Base-by-base conservation (phyloP, 1,139 yeast species). In the Hemisphaericaspora xylofermentans region DNA sequence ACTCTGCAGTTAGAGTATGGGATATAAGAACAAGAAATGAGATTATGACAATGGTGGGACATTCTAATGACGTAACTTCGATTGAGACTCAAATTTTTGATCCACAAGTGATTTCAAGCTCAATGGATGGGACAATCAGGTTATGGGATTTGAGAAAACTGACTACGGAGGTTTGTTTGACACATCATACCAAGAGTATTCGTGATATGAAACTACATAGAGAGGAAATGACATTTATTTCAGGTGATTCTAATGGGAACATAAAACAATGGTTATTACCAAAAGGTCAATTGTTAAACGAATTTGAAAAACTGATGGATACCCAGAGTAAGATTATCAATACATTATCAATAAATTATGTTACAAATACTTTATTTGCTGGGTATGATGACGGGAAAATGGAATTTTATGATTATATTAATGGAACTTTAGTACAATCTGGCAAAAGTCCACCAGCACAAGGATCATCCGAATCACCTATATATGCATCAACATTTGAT, bases 1-100 rank as follows among this genome's bases (percentile, higher is more conserved):
- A 94, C 60, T 76, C 91, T 5, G 86, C 86, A 0, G 84, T 91
- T 0, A 68, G 95, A 43, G 84, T 88, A 3, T 94, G 99, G 99
- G 99, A 94, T 61, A 83, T 93, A 44, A 72, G 98, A 44, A 79
- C 95, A 0, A 70, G 94, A 41, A 66, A 77, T 2, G 84, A 91
- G 14, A 82, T 87, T 0, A 84, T 84, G 74, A 85, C 85, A 0
- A 66, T 94, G 35, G 71, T 82, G 2, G 98, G 98, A 0, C 98
- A 94, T 61, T 76, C 80, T 47, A 76, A 79, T 31, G 86, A 94
- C 18, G 77, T 94, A 8, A 82, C 84, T 37, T 74, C 83, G 35
- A 84, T 93, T 2, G 68, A 71, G 32, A 72, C 89, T 43, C 83
- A 85, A 43, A 72, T 77, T 1, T 77, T 78, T 1, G 95, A 88